Evolutionary conservation across 352 stramenopile species (phyloP), one percentile per base, ranked within the genome.

Genomic region (Pythium diclinum): DNA sequence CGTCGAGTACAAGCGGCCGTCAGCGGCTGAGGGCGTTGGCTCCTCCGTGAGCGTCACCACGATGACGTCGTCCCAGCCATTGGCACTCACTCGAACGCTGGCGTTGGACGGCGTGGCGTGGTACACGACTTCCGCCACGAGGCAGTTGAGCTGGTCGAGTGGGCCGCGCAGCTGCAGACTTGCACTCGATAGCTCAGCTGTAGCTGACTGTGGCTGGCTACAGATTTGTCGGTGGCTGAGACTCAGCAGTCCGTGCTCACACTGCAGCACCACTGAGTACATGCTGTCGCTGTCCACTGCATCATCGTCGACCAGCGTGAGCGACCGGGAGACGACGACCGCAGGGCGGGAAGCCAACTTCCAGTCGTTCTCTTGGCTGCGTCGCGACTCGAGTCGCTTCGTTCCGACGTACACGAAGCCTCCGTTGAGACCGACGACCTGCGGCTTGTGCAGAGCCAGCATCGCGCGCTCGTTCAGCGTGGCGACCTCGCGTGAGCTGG

Each of bases 71-170:
- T 59, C 46, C 62, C 55, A 56, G 21, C 62, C 25, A 28, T 55
- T 36, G 9, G 21, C 19, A 19, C 19, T 21, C 40, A 16, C 10
- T 25, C 7, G 44, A 9, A 23, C 5, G 8, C 36, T 54, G 9
- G 47, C 19, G 16, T 19, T 25, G 30, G 44, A 51, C 19, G 42
- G n/a, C 11, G 33, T 38, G 3, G 76, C 62, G 60, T 77, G 59
- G 71, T 86, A 88, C 36, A 73, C 77, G 19, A 89, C 66, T 25
- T 80, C 69, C 19, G 83, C 67, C 7, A 87, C 58, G 1, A 68
- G 68, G 59, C 81, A 89, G 57, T 89, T 88, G 46, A 87, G 65
- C 19, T 62, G 51, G 30, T 21, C 30, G 3, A 89, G 49, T 17
- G 61, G 62, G 0, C 78, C 78, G 32, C 61, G 52, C 33, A 88